Percentiles rank a stretch among this genome's conserved stretches.
These are phyloP conservation scores for Cardamine occulta DNA, from an alignment of 345 rosid species.

Conservation along the genomic window DNA sequence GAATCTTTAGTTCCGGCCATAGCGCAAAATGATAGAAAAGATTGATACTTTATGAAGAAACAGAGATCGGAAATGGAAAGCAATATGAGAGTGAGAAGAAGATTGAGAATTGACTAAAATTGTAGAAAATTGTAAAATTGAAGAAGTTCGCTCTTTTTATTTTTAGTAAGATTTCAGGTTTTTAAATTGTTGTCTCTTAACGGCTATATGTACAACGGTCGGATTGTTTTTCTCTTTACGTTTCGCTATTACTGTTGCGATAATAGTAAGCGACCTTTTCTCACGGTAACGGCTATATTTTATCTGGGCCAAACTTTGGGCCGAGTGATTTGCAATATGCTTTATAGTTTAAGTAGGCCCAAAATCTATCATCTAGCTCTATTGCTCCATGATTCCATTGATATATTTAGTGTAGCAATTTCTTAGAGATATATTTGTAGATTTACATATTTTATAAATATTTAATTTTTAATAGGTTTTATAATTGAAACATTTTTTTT, in stretches of 20 bases:
- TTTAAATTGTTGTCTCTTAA: conserved; percentile 51
- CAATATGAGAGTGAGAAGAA: conserved; percentile 23
- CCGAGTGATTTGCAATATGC: neutral
- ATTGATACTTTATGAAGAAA: conserved; percentile 12
- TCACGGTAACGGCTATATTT: conserved; percentile 41
- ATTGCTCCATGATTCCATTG: neutral
- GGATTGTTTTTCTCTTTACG: conserved; percentile 37
- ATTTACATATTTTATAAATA: too few relatives aligned
- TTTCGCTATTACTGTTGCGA: conserved; percentile 16
- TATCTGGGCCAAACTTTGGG: conserved; percentile 12
- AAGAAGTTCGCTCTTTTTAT: neutral
- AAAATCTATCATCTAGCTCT: neutral
- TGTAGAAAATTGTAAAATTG: too few relatives aligned
- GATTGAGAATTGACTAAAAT: conserved; percentile 17
- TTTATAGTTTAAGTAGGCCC: neutral
- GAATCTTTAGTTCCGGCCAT: conserved; percentile 68
- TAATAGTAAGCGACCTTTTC: neutral
- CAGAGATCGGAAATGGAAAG: conserved; percentile 33
- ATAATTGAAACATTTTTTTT: neutral
- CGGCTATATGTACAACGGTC: conserved; percentile 65
- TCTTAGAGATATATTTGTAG: neutral
- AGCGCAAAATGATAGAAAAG: neutral
- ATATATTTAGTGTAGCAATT: neutral
- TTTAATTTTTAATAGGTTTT: neutral
- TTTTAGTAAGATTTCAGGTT: conserved; percentile 29